Conservation (phyloP, 345 rosid species). For the Arabidopsis arenosa region DNA sequence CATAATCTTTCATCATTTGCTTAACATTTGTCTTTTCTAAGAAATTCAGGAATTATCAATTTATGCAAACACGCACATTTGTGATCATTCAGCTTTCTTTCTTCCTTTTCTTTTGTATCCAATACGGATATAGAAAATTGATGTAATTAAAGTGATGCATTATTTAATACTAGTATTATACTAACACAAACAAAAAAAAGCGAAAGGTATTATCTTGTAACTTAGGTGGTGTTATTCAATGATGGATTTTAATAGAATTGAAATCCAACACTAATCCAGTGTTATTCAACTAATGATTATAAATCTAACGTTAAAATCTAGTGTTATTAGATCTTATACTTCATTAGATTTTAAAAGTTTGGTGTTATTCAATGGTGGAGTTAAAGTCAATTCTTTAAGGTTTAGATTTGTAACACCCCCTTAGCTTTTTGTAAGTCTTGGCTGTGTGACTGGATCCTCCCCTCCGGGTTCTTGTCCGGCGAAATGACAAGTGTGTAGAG, state of each 20-base stretch:
- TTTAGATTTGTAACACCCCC: too few species aligned
- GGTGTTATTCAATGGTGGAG: too few species aligned
- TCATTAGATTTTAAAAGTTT: too few species aligned
- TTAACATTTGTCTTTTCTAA: background rate
- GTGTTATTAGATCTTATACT: too few species aligned
- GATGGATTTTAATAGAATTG: too few species aligned
- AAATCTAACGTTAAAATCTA: too few species aligned
- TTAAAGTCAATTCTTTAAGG: too few species aligned
- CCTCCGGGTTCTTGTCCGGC: conserved; percentile 34
- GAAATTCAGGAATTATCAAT: background rate
- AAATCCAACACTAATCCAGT: too few species aligned
- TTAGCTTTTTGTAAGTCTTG: background rate
- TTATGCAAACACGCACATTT: background rate
- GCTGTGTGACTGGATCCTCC: conserved; percentile 23
- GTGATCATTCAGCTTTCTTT: conserved; percentile 28
- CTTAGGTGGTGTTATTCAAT: too few species aligned
- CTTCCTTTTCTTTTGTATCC: background rate
- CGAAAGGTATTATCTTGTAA: conserved; percentile 29
- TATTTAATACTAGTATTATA: background rate
- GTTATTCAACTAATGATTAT: too few species aligned
- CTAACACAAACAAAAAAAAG: background rate
- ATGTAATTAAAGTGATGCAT: conserved; percentile 22
- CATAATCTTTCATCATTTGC: conserved; percentile 31
- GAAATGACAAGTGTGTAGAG: conserved; percentile 16
- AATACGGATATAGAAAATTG: conserved; percentile 18